Percentiles rank a stretch among this genome's conserved stretches.
These are phyloP conservation scores for Boletus sp. DNA, from an alignment of 1,284 basidiomycete species.

Conservation along the genomic window DNA sequence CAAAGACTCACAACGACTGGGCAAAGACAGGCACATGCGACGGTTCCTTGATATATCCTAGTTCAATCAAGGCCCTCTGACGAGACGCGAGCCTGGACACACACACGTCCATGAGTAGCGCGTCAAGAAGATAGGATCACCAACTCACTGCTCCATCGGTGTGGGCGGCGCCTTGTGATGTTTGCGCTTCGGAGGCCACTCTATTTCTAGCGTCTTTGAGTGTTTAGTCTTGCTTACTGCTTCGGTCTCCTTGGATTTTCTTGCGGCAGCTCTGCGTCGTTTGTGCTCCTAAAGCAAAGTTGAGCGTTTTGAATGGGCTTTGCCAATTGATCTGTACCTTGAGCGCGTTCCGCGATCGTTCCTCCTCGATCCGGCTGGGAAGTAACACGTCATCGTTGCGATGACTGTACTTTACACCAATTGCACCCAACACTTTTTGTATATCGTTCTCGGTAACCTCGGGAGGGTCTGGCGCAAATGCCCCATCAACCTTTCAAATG, in stretches of 20 bases:
- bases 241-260: conserved; percentile 26
- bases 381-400: conserved; percentile 66
- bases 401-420: conserved; percentile 67
- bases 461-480: conserved; percentile 31
- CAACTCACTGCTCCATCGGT: conserved; percentile 49
- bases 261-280: conserved; percentile 26
- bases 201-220: conserved; percentile 34
- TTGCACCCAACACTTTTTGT: conserved; percentile 51
- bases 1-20: conserved; percentile 52
- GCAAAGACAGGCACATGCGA: conserved; percentile 55
- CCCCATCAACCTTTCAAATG: not conserved
- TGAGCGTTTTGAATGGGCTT: conserved; percentile 8
- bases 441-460: conserved; percentile 40
- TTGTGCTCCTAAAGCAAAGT: conserved; percentile 24
- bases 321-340: conserved; percentile 37
- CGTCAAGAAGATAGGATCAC: not conserved
- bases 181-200: conserved; percentile 62
- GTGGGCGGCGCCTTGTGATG: conserved; percentile 51
- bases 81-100: conserved; percentile 45
- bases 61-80: conserved; percentile 54
- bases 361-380: conserved; percentile 65
- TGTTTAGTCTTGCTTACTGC: conserved; percentile 13
- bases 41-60: conserved; percentile 50
- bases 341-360: conserved; percentile 52
- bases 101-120: conserved; percentile 5